phyloP scores from a whole-genome alignment of 2,329 filamentous ascomycete species.

The Xylariales sp. region DNA sequence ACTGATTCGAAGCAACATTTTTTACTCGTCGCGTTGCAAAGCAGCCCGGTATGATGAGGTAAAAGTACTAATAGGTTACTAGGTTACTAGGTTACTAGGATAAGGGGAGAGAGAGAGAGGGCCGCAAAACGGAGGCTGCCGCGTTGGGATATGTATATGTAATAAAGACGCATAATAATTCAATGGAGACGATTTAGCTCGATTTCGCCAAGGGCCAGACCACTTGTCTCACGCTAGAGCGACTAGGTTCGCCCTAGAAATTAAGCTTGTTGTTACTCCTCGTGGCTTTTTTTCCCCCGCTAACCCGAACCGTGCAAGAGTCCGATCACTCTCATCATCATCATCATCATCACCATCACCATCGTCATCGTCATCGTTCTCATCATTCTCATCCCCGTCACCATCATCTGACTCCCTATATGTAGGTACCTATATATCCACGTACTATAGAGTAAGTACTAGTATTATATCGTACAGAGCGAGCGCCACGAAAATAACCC shows the following conservation, averaged over 20 bases:
- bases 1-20: too few species aligned
- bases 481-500: neutral
- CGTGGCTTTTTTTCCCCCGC: constrained; percentile 14
- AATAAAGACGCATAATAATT: neutral
- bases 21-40: too few species aligned
- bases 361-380: too few species aligned
- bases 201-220: neutral
- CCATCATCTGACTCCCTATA: too few species aligned
- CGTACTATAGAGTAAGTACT: too few species aligned
- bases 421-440: too few species aligned
- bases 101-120: neutral
- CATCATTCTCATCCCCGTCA: neutral
- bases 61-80: too few species aligned
- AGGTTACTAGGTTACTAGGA: too few species aligned
- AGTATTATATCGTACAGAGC: too few species aligned
- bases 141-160: neutral
- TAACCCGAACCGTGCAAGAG: neutral
- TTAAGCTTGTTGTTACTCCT: constrained; percentile 30
- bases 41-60: too few species aligned
- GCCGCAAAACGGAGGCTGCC: neutral
- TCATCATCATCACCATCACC: neutral
- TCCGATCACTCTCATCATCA: neutral
- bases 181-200: neutral
- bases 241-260: constrained; percentile 10
- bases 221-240: constrained; percentile 3